These are phyloP conservation scores for Rhodamnia argentea DNA, from an alignment of 345 rosid genomes.

Conservation along the genomic window DNA sequence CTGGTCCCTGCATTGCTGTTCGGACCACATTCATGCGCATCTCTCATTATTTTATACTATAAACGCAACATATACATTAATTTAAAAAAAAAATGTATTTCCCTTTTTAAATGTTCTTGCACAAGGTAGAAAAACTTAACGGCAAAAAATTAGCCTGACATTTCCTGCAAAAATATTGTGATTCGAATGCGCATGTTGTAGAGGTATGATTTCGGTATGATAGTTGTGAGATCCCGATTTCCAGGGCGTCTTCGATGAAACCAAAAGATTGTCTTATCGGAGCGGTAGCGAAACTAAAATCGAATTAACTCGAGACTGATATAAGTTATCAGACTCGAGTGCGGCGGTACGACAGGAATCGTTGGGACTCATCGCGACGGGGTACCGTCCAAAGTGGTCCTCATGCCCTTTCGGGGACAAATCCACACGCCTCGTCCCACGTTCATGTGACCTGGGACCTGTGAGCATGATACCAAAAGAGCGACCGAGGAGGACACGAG, in stretches of 20 bases:
- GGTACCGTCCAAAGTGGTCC: neutral
- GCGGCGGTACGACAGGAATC: neutral
- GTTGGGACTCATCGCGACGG: neutral
- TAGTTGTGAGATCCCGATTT: no score
- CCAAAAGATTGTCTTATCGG: no score
- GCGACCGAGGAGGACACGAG: neutral
- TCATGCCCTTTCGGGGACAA: neutral
- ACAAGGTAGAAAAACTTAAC: neutral
- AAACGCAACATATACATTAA: neutral
- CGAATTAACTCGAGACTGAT: neutral
- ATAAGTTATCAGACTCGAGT: neutral
- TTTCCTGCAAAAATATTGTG: neutral
- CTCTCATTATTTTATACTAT: neutral
- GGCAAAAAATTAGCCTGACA: neutral
- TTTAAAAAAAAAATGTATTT: neutral
- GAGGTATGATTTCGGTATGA: neutral
- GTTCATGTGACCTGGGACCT: neutral
- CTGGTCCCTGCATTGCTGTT: neutral
- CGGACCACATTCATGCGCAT: neutral
- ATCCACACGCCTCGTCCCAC: neutral
- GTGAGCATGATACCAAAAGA: neutral
- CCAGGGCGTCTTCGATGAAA: neutral
- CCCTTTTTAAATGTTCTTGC: neutral
- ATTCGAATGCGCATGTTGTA: neutral
- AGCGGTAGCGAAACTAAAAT: neutral